These are phyloP conservation scores for Parathielavia appendiculata DNA, from an alignment of 495 filamentous ascomycete species.

Conservation along the genomic window DNA sequence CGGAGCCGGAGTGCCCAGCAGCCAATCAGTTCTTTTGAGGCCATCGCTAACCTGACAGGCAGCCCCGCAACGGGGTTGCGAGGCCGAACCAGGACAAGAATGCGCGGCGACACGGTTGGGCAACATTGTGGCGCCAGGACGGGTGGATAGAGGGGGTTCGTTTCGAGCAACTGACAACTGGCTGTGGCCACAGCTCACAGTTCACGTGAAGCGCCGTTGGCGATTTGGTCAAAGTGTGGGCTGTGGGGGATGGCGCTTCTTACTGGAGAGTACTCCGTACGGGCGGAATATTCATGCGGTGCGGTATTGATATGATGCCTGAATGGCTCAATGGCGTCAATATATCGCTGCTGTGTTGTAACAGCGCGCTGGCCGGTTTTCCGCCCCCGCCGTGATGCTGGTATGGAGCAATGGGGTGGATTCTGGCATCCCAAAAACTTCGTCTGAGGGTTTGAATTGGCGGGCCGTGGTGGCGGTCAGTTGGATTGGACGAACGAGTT, in stretches of 20 bases:
- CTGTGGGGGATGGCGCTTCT: neutral
- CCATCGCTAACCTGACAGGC: constrained; percentile 9
- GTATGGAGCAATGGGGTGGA: no score
- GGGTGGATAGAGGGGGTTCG: neutral
- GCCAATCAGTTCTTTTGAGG: constrained; percentile 16
- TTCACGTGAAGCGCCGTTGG: neutral
- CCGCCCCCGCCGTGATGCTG: no score
- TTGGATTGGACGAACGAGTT: no score
- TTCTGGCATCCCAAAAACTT: no score
- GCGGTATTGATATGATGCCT: neutral
- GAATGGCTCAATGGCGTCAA: neutral
- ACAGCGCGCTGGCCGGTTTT: neutral
- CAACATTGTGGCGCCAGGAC: neutral
- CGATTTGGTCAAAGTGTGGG: neutral
- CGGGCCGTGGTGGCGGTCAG: no score
- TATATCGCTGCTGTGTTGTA: neutral
- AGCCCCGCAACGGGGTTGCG: neutral
- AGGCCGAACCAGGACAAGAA: neutral
- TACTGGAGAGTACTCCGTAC: neutral
- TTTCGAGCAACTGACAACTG: neutral
- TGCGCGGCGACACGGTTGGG: neutral
- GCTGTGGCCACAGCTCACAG: neutral
- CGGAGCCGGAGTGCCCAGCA: constrained; percentile 16
- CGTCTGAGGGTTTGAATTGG: no score
- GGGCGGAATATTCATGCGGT: neutral